These are phyloP conservation scores for Monosporascus sp. DNA, from an alignment of 2,329 filamentous ascomycete species.

Conservation along the genomic window DNA sequence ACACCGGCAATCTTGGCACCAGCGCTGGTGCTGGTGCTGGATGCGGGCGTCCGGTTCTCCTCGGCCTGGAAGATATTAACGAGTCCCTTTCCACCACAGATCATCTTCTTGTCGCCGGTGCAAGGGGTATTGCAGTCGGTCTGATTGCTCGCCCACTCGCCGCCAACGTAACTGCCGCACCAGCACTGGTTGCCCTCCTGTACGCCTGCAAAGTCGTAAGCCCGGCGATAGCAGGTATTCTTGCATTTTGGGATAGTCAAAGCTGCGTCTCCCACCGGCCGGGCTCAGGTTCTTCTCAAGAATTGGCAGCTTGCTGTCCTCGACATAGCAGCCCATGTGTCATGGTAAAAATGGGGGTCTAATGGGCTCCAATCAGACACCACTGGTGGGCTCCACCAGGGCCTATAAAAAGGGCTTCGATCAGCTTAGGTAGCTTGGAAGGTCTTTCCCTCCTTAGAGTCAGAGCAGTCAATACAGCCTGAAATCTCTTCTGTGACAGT, in stretches of 20 bases:
- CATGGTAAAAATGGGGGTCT: too few relatives aligned
- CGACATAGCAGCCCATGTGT: slow-evolving; percentile 37
- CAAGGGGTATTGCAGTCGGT: slow-evolving; percentile 28
- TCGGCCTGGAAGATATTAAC: slow-evolving; percentile 24
- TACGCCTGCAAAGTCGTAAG: slow-evolving; percentile 33
- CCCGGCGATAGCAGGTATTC: slow-evolving; percentile 29
- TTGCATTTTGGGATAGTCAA: slow-evolving; percentile 31
- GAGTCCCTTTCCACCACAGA: slow-evolving; percentile 28
- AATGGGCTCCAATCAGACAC: too few relatives aligned
- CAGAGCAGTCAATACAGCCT: too few relatives aligned
- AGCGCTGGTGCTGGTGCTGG: neutral
- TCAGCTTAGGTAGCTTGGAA: too few relatives aligned
- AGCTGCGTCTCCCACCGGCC: slow-evolving; percentile 12
- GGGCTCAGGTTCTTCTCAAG: slow-evolving; percentile 27
- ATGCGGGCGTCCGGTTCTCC: neutral
- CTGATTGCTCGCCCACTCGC: slow-evolving; percentile 11
- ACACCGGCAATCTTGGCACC: neutral
- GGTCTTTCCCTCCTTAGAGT: too few relatives aligned
- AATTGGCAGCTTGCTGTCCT: slow-evolving; percentile 24
- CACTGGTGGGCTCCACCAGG: too few relatives aligned
- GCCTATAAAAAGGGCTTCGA: too few relatives aligned
- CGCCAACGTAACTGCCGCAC: slow-evolving; percentile 29
- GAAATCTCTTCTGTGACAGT: too few relatives aligned
- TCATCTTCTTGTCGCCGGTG: slow-evolving; percentile 25
- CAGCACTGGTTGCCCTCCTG: slow-evolving; percentile 34